These are phyloP conservation scores for Andrographis paniculata DNA, from an alignment of 305 asterid genomes.

Conservation along the genomic window DNA sequence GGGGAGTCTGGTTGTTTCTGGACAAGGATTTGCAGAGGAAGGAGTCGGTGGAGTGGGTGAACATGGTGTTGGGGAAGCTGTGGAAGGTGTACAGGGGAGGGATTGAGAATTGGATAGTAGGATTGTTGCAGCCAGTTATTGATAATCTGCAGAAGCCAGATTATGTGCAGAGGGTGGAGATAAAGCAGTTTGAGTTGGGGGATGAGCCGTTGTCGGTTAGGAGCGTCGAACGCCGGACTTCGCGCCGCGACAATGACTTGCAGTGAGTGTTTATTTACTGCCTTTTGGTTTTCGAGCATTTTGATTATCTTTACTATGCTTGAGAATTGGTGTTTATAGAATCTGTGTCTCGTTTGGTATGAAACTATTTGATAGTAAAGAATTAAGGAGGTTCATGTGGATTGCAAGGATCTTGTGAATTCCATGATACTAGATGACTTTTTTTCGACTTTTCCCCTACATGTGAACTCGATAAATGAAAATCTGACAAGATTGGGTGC, in stretches of 20 bases:
- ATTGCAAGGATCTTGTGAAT: no score
- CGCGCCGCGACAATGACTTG: constrained; percentile 83
- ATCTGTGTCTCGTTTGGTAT: no score
- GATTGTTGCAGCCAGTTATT: constrained; percentile 88
- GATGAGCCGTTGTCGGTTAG: constrained; percentile 91
- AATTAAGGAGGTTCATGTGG: no score
- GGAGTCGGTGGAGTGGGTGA: constrained; percentile 97
- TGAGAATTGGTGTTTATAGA: no score
- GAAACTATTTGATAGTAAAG: background rate
- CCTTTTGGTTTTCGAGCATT: constrained; percentile 9
- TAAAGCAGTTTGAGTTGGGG: constrained; percentile 86
- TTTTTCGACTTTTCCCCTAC: no score
- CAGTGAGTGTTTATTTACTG: constrained; percentile 70
- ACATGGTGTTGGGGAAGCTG: constrained; percentile 93
- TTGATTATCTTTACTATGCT: no score
- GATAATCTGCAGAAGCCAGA: constrained; percentile 88
- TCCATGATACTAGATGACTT: no score
- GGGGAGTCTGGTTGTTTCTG: constrained; percentile 56
- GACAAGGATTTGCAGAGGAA: constrained; percentile 94
- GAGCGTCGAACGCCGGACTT: constrained; percentile 87
- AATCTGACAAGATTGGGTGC: no score
- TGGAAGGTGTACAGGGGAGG: constrained; percentile 89
- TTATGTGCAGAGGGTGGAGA: constrained; percentile 88
- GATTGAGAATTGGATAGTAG: constrained; percentile 85
- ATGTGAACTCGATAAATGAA: no score